Conservation (phyloP, 2,329 filamentous ascomycete species). For the Stagonosporopsis rhizophila region DNA sequence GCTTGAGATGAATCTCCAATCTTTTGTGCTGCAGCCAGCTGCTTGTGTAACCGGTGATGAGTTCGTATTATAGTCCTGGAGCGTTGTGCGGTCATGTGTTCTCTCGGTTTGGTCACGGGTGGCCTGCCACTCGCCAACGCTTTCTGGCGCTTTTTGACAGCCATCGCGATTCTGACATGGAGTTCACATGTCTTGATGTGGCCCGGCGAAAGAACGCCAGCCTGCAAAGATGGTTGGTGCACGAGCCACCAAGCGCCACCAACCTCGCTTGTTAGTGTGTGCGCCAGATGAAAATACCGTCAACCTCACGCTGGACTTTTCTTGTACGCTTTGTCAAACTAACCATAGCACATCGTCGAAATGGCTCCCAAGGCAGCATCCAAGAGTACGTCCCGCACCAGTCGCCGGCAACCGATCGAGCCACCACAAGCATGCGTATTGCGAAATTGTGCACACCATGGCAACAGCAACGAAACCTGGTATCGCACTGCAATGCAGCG, state of each 20-base stretch:
- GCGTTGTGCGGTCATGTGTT: constrained; percentile 61
- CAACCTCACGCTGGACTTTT: constrained; percentile 25
- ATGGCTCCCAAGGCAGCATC: constrained; percentile 50
- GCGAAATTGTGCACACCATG: constrained; percentile 13
- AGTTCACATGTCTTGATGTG: constrained; percentile 12
- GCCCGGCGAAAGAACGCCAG: background rate
- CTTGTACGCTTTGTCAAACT: constrained; percentile 35
- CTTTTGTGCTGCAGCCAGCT: constrained; percentile 59
- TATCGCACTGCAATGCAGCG: constrained; percentile 26
- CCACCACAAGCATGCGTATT: constrained; percentile 11
- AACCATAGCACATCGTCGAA: constrained; percentile 47
- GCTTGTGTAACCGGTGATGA: constrained; percentile 67
- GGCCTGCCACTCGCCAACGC: constrained; percentile 45
- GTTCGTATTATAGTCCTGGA: constrained; percentile 65
- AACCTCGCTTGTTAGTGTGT: constrained; percentile 15
- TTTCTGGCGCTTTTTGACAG: constrained; percentile 44
- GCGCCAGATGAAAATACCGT: background rate
- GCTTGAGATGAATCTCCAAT: constrained; percentile 51
- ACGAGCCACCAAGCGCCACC: constrained; percentile 6
- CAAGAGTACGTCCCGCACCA: constrained; percentile 43
- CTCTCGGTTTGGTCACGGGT: constrained; percentile 36
- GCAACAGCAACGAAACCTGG: constrained; percentile 14
- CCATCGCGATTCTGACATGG: constrained; percentile 29
- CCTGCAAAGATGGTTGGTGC: background rate
- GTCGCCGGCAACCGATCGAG: constrained; percentile 22